Evolutionary conservation across 2,329 filamentous ascomycete species (phyloP), one percentile per base, ranked within the genome.

Genomic region (Penicillium concentricum): DNA sequence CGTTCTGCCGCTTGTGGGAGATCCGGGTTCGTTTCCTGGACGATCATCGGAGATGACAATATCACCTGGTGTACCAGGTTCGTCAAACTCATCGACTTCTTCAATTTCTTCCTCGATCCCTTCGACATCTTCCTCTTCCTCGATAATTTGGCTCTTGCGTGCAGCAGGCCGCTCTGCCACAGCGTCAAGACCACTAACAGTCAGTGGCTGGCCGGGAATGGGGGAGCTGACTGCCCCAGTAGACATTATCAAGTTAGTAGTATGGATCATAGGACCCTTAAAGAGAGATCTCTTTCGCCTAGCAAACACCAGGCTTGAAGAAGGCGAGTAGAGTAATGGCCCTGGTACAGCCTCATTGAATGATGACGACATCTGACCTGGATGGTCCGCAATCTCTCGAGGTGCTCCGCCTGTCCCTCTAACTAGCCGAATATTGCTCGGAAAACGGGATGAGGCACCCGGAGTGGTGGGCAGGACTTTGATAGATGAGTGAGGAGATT

Each of bases 391-490:
- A 8, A 64, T 32, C n/a, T 73, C 70, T 26, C 67, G 65, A 15
- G 61, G 57, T 9, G 66, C 61, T 53, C 65, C 65, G 22, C 67
- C 66, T 30, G 70, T 61, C 16, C 72, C 86, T 30, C 92, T 85
- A 1, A 93, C 90, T 13, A 97, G 80, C 3, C 93, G 87, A 58
- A 97, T 90, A 63, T 92, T 95, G 50, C 87, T 90, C 0, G 93
- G 92, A 67, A 97, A 96, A 1, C 84, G 79, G 16, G 81, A 80
- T 3, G 83, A 78, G n/a, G 75, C 75, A 0, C 89, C 92, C 0
- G 93, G 93, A 0, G 92, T 96, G 0, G 91, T 90, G 1, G 94
- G 93, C 3, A 97, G 84, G n/a, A 97, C 89, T 76, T 97, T 97
- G 67, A 97, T 89, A 0, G 91, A 96, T 64, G 91, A 85, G 71